Evolutionary conservation across 768 basidiomycete genomes (phyloP).

Genomic region (Chalciporus piperatus): DNA sequence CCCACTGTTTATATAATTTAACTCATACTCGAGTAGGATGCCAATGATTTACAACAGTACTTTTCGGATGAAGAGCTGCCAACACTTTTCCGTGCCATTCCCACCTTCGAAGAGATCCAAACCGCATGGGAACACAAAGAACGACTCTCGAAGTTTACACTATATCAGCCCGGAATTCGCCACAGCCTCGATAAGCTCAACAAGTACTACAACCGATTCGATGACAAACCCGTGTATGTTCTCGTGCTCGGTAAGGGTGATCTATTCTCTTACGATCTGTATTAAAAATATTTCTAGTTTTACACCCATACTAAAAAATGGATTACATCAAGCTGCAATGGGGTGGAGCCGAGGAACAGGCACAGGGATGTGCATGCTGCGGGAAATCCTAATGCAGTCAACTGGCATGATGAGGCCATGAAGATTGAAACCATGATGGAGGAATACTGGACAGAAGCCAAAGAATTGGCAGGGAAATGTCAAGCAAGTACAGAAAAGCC

Average conservation of each 20-base stretch:
- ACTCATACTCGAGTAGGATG: no score
- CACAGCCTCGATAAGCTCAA: conserved; percentile 23
- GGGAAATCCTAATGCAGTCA: conserved; percentile 9
- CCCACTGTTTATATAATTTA: no score
- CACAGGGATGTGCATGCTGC: not conserved
- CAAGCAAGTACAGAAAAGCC: no score
- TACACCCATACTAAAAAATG: conserved; percentile 35
- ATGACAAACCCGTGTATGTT: conserved; percentile 12
- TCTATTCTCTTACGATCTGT: no score
- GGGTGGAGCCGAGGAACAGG: conserved; percentile 29
- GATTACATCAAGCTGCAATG: conserved; percentile 24
- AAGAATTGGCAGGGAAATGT: not conserved
- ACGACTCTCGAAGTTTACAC: not conserved
- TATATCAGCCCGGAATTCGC: conserved; percentile 24
- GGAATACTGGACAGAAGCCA: not conserved
- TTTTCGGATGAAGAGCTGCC: conserved; percentile 26
- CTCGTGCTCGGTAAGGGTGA: conserved; percentile 28
- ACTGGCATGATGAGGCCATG: conserved; percentile 15
- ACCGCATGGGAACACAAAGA: conserved; percentile 29
- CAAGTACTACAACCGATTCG: conserved; percentile 21
- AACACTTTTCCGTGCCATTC: conserved; percentile 27
- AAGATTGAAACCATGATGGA: conserved; percentile 8
- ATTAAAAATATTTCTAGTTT: no score
- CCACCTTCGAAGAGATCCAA: conserved; percentile 28
- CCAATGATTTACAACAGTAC: conserved; percentile 26